Base-by-base conservation (phyloP, 208 protist species). In the Acanthamoeba triangularis region DNA sequence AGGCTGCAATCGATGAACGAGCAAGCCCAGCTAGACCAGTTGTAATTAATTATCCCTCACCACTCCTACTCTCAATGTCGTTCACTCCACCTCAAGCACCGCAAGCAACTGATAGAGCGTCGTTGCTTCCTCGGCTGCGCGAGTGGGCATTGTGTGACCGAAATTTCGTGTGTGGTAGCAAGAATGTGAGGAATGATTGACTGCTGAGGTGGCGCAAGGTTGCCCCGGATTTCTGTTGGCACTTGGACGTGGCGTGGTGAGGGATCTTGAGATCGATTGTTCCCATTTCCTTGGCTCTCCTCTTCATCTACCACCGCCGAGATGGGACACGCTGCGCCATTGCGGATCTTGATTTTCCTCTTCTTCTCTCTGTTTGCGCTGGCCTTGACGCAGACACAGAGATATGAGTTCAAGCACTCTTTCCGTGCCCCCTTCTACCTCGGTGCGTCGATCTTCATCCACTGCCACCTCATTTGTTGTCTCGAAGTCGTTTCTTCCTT, bases 331-430 rank as follows among this genome's bases (percentile, higher is more conserved):
- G 52, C 52, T 59, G 37, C 11, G 69, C 69, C 69, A 44, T 23
- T 78, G 8, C 28, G 69, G 3, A 78, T 78, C 69, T 44, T 78
- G 33, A 2, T 78, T 23, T 33, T 78, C 16, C 16, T 78, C 33
- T 13, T 69, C 61, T 25, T 91, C 35, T 63, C 47, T 16, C 25
- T 88, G 80, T 88, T 91, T 23, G 85, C 85, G 13, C 35, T 69
- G 23, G 54, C 41, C 56, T 20, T 91, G 85, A 69, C 56, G 56
- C 85, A 91, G 30, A 74, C 85, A 14, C 56, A 63, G 61, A 63
- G 85, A 74, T 91, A 74, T 91, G 85, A 91, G 33, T 80, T 82
- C 90, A 74, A 94, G 65, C 90, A 94, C 90, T 80, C 90, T 18
- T 80, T 94, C 47, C 59, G 65, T 20, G 47, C 65, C n/a, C 90